Evolutionary conservation across 2,329 filamentous ascomycete species (phyloP).

Genomic region (Aureobasidium sp.): DNA sequence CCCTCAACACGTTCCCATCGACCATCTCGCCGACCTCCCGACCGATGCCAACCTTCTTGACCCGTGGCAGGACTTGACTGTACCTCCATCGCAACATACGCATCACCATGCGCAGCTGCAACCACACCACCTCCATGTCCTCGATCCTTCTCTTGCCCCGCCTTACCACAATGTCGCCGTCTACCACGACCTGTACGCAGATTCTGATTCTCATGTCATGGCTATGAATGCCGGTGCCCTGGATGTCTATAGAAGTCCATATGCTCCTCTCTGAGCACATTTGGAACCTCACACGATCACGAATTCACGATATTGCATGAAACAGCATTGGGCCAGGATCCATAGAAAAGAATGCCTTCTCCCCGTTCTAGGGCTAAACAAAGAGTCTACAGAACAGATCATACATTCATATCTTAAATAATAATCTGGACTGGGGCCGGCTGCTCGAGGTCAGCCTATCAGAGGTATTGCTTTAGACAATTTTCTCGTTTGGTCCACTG

Average conservation of each 20-base stretch:
- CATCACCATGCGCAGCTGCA: background rate
- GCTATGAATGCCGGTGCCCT: background rate
- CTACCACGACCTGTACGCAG: constrained; percentile 7
- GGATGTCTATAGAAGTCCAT: constrained; percentile 12
- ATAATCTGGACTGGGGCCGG: too few species aligned
- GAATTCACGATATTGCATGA: background rate
- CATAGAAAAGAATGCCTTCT: background rate
- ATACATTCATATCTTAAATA: background rate
- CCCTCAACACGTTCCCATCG: background rate
- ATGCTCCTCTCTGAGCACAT: constrained; percentile 7
- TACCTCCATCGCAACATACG: background rate
- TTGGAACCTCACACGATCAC: background rate
- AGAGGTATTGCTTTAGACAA: too few species aligned
- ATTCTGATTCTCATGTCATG: background rate
- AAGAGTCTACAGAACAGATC: background rate
- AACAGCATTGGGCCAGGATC: background rate
- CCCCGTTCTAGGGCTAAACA: background rate
- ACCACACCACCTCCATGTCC: constrained; percentile 4
- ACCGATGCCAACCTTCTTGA: constrained; percentile 6
- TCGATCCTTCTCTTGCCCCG: constrained; percentile 11
- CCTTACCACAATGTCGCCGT: background rate
- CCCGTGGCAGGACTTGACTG: constrained; percentile 8
- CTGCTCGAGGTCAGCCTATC: too few species aligned
- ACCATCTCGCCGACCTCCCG: background rate
- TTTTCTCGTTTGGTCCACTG: too few species aligned